Evolutionary conservation across 805 yeast species (phyloP).

Genomic region (Cyberlindnera sargentensis): DNA sequence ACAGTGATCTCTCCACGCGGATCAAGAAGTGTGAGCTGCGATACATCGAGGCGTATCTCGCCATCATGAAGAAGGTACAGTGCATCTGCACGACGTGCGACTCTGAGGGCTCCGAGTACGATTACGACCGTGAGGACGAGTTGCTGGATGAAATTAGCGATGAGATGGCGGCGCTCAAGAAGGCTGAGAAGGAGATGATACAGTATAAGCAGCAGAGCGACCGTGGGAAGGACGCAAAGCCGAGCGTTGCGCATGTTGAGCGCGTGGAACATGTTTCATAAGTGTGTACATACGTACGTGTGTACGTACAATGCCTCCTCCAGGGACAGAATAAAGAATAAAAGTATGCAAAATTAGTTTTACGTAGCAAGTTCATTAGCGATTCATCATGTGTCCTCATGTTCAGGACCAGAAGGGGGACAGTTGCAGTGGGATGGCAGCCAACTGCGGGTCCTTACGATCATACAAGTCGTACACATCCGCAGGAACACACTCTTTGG

Average conservation of each 20-base stretch:
- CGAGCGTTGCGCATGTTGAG: too few relatives aligned
- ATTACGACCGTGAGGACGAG: conserved; percentile 22
- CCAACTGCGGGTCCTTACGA: conserved; percentile 10
- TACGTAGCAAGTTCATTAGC: too few relatives aligned
- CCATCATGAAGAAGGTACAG: conserved; percentile 14
- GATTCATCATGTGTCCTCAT: too few relatives aligned
- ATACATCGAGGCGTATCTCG: conserved; percentile 16
- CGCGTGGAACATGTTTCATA: too few relatives aligned
- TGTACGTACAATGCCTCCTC: too few relatives aligned
- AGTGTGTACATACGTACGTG: too few relatives aligned
- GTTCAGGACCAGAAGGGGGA: conserved; percentile 16
- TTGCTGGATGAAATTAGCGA: conserved; percentile 16
- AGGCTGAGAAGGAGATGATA: conserved; percentile 16
- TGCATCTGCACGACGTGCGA: conserved; percentile 13
- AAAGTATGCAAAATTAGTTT: too few relatives aligned
- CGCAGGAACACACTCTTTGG: conserved; percentile 4
- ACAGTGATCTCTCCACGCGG: too few relatives aligned
- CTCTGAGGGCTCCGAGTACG: conserved; percentile 10
- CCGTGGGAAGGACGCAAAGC: too few relatives aligned
- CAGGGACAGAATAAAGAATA: too few relatives aligned
- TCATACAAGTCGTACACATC: conserved; percentile 12
- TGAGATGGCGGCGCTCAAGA: conserved; percentile 15
- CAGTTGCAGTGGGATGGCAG: conserved; percentile 29
- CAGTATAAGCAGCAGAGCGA: not conserved
- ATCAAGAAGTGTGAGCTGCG: conserved; percentile 13